Percentiles rank a stretch among this genome's conserved stretches.
Evolutionary conservation across 306 rosid species (phyloP).

Genomic region (Fagus sylvatica): DNA sequence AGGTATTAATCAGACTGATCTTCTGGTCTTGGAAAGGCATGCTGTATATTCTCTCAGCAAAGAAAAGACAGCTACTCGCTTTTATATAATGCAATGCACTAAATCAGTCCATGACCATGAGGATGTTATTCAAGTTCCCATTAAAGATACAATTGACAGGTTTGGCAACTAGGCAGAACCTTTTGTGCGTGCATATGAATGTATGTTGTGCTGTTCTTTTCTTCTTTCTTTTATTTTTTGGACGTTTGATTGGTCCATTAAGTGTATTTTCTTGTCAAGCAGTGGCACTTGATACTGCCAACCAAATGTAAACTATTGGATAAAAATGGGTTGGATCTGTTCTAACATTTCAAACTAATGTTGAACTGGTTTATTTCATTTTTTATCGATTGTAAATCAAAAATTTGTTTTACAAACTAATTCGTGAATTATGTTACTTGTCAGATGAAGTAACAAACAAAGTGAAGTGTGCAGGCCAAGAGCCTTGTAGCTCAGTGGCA

Average conservation of each 20-base stretch:
- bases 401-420: not conserved
- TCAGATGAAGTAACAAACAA: too few species aligned
- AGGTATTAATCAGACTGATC: constrained; percentile 57
- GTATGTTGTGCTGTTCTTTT: not conserved
- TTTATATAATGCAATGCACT: constrained; percentile 65
- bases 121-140: constrained; percentile 43
- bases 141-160: constrained; percentile 62
- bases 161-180: constrained; percentile 16
- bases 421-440: too few species aligned
- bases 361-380: not conserved
- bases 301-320: not conserved
- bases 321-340: not conserved
- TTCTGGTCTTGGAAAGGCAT: constrained; percentile 55
- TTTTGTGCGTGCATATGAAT: not conserved
- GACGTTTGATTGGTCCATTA: not conserved
- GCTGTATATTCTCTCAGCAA: constrained; percentile 63
- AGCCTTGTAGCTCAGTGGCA: too few species aligned
- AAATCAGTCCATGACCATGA: constrained; percentile 27
- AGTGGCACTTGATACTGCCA: too few species aligned
- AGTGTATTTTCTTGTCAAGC: too few species aligned
- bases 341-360: not conserved
- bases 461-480: too few species aligned
- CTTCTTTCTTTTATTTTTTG: not conserved
- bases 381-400: not conserved
- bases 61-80: constrained; percentile 61